phyloP scores from a whole-genome alignment of 352 stramenopile species.

The Phytophthora gonapodyides region DNA sequence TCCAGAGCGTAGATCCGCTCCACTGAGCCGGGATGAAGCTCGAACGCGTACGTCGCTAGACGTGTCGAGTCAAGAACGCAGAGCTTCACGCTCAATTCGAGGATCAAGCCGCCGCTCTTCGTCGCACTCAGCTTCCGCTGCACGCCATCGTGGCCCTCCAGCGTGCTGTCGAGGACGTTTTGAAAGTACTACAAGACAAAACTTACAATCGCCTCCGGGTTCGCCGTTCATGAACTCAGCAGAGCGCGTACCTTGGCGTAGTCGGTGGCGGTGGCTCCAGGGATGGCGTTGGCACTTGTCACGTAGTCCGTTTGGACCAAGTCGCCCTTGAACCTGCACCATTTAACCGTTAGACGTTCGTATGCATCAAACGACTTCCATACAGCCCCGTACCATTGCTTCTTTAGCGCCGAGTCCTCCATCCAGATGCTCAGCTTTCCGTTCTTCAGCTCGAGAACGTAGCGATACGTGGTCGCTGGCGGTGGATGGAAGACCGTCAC shows the following conservation, averaged over 20 bases:
- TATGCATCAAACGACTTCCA: neutral
- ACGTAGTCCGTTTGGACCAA: conserved; percentile 16
- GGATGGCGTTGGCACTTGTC: conserved; percentile 19
- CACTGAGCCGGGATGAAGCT: too few relatives aligned
- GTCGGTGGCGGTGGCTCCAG: conserved; percentile 1
- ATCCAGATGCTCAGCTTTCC: conserved; percentile 17
- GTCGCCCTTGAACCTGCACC: conserved; percentile 20
- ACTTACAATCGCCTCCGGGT: too few relatives aligned
- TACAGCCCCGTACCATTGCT: conserved; percentile 11
- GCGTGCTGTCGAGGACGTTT: too few relatives aligned
- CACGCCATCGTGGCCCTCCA: too few relatives aligned
- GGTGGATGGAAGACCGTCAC: neutral
- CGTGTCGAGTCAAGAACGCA: too few relatives aligned
- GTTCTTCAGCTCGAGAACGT: conserved; percentile 10
- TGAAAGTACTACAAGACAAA: too few relatives aligned
- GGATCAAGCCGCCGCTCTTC: too few relatives aligned
- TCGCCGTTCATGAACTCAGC: neutral
- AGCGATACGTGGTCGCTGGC: neutral
- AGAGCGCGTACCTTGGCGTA: conserved; percentile 10
- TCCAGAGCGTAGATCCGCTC: too few relatives aligned
- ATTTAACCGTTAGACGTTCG: too few relatives aligned
- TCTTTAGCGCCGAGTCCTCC: conserved; percentile 2
- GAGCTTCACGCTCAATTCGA: too few relatives aligned
- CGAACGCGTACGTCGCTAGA: too few relatives aligned
- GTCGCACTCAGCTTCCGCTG: too few relatives aligned